Conservation (phyloP, 768 basidiomycete genomes). For the Guyanaporus albipodus region DNA sequence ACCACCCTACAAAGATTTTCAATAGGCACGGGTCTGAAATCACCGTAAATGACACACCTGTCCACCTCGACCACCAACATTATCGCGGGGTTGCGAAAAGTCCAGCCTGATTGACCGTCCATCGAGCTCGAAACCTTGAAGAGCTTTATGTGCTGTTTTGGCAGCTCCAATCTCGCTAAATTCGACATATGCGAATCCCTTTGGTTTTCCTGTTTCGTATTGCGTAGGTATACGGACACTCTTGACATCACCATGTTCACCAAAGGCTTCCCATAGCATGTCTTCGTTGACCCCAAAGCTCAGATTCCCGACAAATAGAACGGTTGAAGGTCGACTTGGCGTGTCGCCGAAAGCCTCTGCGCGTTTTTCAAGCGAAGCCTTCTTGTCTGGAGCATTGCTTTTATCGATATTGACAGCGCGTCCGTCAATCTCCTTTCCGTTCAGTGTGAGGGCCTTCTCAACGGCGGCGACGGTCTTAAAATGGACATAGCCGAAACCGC, state of each 20-base stretch:
- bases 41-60: conserved; percentile 33
- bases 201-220: conserved; percentile 82
- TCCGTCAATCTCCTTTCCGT: conserved; percentile 90
- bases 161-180: conserved; percentile 79
- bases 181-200: conserved; percentile 97
- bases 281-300: conserved; percentile 81
- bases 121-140: conserved; percentile 70
- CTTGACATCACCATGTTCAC: conserved; percentile 80
- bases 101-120: conserved; percentile 82
- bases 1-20: conserved; percentile 22
- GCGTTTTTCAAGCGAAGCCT: conserved; percentile 57
- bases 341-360: conserved; percentile 75
- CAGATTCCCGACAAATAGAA: conserved; percentile 90
- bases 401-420: conserved; percentile 84
- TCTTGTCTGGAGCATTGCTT: conserved; percentile 59
- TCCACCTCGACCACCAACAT: conserved; percentile 50
- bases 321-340: conserved; percentile 60
- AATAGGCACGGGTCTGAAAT: neutral
- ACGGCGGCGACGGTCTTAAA: conserved; percentile 69
- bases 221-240: conserved; percentile 90
- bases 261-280: conserved; percentile 84
- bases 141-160: conserved; percentile 70
- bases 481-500: conserved; percentile 82
- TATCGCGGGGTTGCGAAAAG: conserved; percentile 78
- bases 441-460: conserved; percentile 74